phyloP scores from a whole-genome alignment of 768 basidiomycete genomes.

The Hirschioporus abietinus region DNA sequence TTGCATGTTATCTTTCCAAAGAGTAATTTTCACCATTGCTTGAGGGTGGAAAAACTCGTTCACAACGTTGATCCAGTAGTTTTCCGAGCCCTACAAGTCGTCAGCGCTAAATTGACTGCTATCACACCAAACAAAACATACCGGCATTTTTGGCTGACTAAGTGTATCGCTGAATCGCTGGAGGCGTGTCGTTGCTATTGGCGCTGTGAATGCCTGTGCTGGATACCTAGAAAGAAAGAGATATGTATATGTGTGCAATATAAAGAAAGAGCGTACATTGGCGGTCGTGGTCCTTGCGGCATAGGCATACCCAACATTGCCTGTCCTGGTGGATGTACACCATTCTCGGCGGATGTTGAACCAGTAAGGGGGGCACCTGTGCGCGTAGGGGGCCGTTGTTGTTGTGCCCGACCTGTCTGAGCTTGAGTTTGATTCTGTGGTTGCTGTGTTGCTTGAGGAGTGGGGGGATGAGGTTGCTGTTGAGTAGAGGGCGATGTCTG shows the following conservation, averaged over 20 bases:
- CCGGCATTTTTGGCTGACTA: conserved; percentile 44
- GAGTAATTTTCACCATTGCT: conserved; percentile 70
- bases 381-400: neutral
- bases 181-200: conserved; percentile 31
- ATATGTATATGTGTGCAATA: neutral
- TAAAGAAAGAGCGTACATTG: neutral
- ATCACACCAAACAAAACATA: conserved; percentile 16
- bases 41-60: conserved; percentile 66
- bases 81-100: neutral
- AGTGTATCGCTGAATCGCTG: conserved; percentile 68
- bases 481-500: conserved; percentile 32
- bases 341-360: neutral
- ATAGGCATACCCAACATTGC: neutral
- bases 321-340: neutral
- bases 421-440: neutral
- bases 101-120: neutral
- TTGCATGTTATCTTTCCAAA: conserved; percentile 83
- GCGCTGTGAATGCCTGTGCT: neutral
- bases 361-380: neutral
- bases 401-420: neutral
- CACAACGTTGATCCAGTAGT: conserved; percentile 61
- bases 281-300: neutral
- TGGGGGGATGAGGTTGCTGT: conserved; percentile 26
- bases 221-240: neutral
- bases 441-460: conserved; percentile 11